A percentile compares a stretch with the other conserved stretches of the same genome.
Conservation (phyloP, 331 rosid species). For the Erythrophleum ivorense region DNA sequence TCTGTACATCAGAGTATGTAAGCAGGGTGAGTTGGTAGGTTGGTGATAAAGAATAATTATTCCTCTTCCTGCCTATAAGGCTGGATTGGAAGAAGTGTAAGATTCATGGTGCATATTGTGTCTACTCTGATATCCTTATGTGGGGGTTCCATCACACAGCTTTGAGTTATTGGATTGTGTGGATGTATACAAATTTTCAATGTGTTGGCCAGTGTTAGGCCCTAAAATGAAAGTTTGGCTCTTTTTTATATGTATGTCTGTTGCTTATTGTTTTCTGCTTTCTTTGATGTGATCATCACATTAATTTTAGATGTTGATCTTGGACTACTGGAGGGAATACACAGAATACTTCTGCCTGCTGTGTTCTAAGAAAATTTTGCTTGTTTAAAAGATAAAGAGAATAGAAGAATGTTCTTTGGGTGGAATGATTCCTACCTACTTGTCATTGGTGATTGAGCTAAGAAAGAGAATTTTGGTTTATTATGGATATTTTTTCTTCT, state of each 20-base stretch:
- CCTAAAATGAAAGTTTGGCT: neutral
- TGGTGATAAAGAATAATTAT: neutral
- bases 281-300: neutral
- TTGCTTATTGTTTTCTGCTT: neutral
- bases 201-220: neutral
- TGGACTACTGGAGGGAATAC: slow-evolving; percentile 19
- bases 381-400: neutral
- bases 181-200: neutral
- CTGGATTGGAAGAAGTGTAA: neutral
- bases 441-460: slow-evolving; percentile 26
- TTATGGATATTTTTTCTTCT: neutral
- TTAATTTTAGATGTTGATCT: slow-evolving; percentile 33
- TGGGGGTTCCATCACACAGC: neutral
- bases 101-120: neutral
- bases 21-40: neutral
- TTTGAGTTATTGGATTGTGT: neutral
- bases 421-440: slow-evolving; percentile 8
- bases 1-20: neutral
- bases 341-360: slow-evolving; percentile 20
- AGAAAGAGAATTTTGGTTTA: neutral
- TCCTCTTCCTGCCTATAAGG: neutral
- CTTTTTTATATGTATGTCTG: neutral
- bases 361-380: neutral
- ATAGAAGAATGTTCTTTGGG: slow-evolving; percentile 1
- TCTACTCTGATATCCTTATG: neutral